Conservation (phyloP, 1,139 yeast species). For the Suhomyces yuchorum region DNA sequence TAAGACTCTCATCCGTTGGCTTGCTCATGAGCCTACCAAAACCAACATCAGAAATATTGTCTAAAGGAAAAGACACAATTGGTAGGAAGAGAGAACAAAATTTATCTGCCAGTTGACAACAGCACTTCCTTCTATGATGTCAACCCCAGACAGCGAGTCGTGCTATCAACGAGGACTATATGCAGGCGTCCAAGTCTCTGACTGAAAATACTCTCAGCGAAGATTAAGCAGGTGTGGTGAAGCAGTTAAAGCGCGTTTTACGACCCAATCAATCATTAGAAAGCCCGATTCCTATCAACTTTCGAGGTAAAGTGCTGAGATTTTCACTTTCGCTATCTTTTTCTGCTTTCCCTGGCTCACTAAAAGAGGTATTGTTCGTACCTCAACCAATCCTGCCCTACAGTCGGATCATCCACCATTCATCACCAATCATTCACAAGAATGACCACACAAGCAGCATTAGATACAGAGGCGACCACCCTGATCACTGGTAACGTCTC, state of each 20-base stretch:
- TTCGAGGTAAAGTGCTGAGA: neutral
- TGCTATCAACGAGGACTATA: constrained; percentile 1
- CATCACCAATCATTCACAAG: constrained; percentile 1
- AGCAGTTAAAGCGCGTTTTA: constrained; percentile 5
- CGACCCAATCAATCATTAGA: constrained; percentile 5
- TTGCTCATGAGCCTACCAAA: too few relatives aligned
- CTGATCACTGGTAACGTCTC: constrained; percentile 6
- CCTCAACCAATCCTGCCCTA: neutral
- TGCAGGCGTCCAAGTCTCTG: constrained; percentile 6
- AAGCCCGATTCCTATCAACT: neutral
- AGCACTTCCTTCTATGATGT: neutral
- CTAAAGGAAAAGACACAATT: too few relatives aligned
- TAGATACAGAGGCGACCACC: constrained; percentile 5
- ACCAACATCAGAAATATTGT: too few relatives aligned
- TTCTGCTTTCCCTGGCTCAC: neutral
- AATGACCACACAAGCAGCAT: constrained; percentile 11
- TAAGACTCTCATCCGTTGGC: too few relatives aligned
- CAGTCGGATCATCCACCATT: neutral
- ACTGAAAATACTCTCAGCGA: constrained; percentile 5
- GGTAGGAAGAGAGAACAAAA: too few relatives aligned
- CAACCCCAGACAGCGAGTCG: constrained; percentile 2
- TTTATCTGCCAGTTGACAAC: neutral
- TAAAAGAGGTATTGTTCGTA: neutral
- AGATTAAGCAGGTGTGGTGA: constrained; percentile 6
- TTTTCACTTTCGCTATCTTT: neutral